A percentile compares a stretch with the other conserved stretches of the same genome.
Conservation (phyloP, 2,329 filamentous ascomycete genomes). For the Hymenotorrendiella dingleyae region DNA sequence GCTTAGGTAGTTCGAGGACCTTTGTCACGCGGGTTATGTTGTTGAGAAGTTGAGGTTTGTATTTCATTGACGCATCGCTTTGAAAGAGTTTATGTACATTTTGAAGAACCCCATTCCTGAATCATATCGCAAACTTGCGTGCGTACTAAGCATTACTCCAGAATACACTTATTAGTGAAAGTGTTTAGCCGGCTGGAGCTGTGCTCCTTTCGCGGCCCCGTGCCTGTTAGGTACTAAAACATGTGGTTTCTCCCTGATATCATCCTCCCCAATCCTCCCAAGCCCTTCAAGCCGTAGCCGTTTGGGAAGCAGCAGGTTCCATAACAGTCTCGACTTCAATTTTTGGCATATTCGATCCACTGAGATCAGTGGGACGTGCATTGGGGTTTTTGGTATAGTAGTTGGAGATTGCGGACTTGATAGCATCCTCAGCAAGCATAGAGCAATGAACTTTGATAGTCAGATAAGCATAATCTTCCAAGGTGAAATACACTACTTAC, state of each 20-base stretch:
- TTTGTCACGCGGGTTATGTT: no score
- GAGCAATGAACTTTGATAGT: conserved; percentile 69
- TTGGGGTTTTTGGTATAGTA: conserved; percentile 89
- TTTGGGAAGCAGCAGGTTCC: conserved; percentile 29
- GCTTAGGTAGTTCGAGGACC: no score
- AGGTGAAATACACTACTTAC: conserved; percentile 44
- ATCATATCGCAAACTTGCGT: background rate
- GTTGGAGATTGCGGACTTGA: conserved; percentile 85
- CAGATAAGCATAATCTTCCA: conserved; percentile 21
- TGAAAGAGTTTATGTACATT: conserved; percentile 1
- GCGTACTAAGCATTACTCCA: conserved; percentile 1
- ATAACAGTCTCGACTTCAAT: conserved; percentile 54
- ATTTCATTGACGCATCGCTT: conserved; percentile 2
- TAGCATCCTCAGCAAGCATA: conserved; percentile 87
- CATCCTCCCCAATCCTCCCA: conserved; percentile 3
- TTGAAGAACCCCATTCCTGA: background rate
- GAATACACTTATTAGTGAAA: conserved; percentile 5
- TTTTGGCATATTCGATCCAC: conserved; percentile 61
- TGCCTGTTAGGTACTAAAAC: no score
- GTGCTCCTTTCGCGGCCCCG: no score
- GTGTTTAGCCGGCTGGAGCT: background rate
- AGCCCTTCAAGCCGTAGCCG: conserved; percentile 21
- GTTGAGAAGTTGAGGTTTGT: no score
- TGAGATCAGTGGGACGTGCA: conserved; percentile 67
- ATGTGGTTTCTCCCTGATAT: background rate